These are phyloP conservation scores for Xanthoceras sorbifolium DNA, from an alignment of 345 rosid genomes.

Conservation along the genomic window DNA sequence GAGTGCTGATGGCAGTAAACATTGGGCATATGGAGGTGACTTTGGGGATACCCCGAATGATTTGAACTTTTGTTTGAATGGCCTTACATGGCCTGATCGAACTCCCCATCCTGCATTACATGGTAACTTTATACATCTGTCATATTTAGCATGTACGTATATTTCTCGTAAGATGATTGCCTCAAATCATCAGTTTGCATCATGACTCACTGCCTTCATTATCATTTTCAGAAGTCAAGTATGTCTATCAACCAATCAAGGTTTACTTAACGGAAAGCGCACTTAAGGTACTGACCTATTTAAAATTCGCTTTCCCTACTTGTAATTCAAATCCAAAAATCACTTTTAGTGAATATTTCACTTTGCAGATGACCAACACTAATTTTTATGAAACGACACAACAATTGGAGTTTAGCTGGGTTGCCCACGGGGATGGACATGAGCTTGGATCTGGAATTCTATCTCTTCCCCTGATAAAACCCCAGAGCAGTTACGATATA, in stretches of 20 bases:
- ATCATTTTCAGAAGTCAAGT: slow-evolving; percentile 80
- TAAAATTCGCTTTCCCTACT: slow-evolving; percentile 15
- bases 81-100: slow-evolving; percentile 93
- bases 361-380: slow-evolving; percentile 69
- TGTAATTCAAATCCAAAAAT: slow-evolving; percentile 14
- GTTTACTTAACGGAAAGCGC: slow-evolving; percentile 47
- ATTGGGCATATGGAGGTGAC: slow-evolving; percentile 99
- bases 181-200: slow-evolving; percentile 26
- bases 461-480: slow-evolving; percentile 59
- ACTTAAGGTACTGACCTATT: slow-evolving; percentile 52
- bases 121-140: slow-evolving; percentile 49
- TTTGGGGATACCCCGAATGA: slow-evolving; percentile 96
- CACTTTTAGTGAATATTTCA: slow-evolving; percentile 23
- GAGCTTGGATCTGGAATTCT: slow-evolving; percentile 73
- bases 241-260: slow-evolving; percentile 84
- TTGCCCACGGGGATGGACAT: slow-evolving; percentile 66
- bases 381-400: slow-evolving; percentile 68
- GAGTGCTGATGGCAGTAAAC: slow-evolving; percentile 59
- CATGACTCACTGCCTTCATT: slow-evolving; percentile 21
- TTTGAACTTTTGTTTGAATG: slow-evolving; percentile 90
- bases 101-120: slow-evolving; percentile 91
- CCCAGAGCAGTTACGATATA: slow-evolving; percentile 66
- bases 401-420: slow-evolving; percentile 77
- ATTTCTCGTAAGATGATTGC: neutral
- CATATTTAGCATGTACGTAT: neutral